Base-by-base conservation (phyloP, 495 filamentous ascomycete genomes). In the Penicillium ochrochloron region DNA sequence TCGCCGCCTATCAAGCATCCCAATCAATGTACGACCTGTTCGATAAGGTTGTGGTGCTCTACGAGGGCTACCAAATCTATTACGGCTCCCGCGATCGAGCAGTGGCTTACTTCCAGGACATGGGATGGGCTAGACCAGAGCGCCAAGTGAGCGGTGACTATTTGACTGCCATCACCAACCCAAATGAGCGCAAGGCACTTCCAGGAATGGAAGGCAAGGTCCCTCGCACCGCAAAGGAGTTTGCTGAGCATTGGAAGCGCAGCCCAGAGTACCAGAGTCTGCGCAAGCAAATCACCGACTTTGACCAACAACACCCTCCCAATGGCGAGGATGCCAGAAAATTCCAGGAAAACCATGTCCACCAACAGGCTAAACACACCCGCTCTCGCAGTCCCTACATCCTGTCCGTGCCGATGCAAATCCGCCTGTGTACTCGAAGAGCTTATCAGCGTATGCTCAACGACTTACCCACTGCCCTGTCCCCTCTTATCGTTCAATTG, bases 1-100 rank as follows among this genome's bases (percentile, higher is more conserved):
- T 93, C 21, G 91, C 90, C 0, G 82, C 93, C 5, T 95, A 94
- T 66, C 92, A 95, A 73, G 92, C 92, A 0, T 90, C 87, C 12
- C 91, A 96, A 71, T 90, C 86, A 61, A 96, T 96, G 67, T 96
- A 93, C 73, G 76, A 78, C 42, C 66, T 78, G 17, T 88, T 88
- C 60, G 86, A 88, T 70, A 88, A 88, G 67, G 82, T 84, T 11
- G 60, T 78, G 1, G 78, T 90, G 1, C 71, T 90, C 0, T 88
- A 89, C 65, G 82, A 86, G 51, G 88, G 88, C 2, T 75, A 84
- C 2, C 78, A 89, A 66, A 88, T 90, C 37, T 91, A 85, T 69
- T 90, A 83, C 57, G 88, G 89, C 0, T 82, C 82, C 0, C 78
- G 78, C 2, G 74, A 81, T 2, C 73, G 79, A 15, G 89, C 88